phyloP scores from a whole-genome alignment of 148 eudicot species.

The Camellia japonica region DNA sequence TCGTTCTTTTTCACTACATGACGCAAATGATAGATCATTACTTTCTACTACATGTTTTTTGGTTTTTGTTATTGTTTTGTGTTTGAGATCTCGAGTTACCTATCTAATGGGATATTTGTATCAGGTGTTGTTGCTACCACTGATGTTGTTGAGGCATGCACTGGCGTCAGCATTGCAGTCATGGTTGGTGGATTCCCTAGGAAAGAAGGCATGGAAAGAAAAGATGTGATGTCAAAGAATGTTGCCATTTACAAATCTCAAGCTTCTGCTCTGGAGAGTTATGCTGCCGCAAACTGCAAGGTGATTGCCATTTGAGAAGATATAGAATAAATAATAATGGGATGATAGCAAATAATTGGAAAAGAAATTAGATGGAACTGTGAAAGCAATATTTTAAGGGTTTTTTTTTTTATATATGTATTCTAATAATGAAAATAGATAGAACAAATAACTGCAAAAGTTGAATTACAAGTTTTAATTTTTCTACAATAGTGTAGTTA shows the following conservation, averaged over 20 bases:
- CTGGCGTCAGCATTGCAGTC: slow-evolving; percentile 69
- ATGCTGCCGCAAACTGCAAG: slow-evolving; percentile 98
- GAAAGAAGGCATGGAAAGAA: slow-evolving; percentile 94
- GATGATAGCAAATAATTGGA: not conserved
- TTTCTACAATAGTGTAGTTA: too few relatives aligned
- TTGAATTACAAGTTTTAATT: too few relatives aligned
- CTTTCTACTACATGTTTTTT: too few relatives aligned
- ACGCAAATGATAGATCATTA: too few relatives aligned
- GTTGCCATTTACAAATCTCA: slow-evolving; percentile 85
- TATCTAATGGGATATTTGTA: not conserved
- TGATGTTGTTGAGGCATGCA: too few relatives aligned
- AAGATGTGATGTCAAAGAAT: slow-evolving; percentile 90
- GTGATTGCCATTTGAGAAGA: slow-evolving; percentile 25
- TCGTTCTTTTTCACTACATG: not conserved
- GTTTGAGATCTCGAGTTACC: not conserved
- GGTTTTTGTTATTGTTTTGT: not conserved
- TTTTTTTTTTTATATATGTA: not conserved
- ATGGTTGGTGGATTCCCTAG: slow-evolving; percentile 97
- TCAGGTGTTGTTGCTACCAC: slow-evolving; percentile 94
- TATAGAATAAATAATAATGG: not conserved
- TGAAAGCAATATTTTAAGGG: too few relatives aligned
- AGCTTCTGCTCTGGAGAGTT: too few relatives aligned
- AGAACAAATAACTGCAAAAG: not conserved
- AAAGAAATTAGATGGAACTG: too few relatives aligned
- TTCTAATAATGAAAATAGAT: not conserved